Percentiles rank a stretch among this genome's conserved stretches.
These are phyloP conservation scores for Wallacemonas sp. DNA, from an alignment of 208 protist species.

Conservation along the genomic window DNA sequence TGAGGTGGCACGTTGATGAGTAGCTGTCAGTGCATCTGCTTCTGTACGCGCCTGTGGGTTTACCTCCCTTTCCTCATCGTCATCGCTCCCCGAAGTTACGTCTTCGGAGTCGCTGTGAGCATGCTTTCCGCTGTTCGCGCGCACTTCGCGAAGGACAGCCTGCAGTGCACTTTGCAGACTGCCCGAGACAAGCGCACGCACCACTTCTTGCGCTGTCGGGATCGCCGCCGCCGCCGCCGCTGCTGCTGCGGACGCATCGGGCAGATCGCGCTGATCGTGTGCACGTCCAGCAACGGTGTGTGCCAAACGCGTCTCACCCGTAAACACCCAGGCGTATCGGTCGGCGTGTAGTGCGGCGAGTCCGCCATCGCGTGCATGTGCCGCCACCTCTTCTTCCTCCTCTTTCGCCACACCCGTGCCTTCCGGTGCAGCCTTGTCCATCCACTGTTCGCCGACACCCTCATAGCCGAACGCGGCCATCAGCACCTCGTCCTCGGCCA, in stretches of 20 bases:
- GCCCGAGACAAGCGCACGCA: constrained; percentile 30
- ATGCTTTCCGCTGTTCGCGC: not conserved
- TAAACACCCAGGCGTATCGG: constrained; percentile 1
- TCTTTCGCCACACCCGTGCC: constrained; percentile 9
- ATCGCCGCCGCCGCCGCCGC: constrained; percentile 7
- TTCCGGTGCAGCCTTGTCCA: no score
- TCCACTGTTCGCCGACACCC: not conserved
- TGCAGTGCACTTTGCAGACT: constrained; percentile 30
- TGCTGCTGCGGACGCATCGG: constrained; percentile 22
- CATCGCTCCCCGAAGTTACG: constrained; percentile 14
- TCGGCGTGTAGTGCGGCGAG: not conserved
- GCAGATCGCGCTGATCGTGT: no score
- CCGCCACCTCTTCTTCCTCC: constrained; percentile 1
- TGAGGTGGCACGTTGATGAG: not conserved
- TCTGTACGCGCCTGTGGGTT: not conserved
- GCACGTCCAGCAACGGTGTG: no score
- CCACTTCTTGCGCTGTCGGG: constrained; percentile 23
- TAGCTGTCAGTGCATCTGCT: no score
- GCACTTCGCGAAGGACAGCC: constrained; percentile 35
- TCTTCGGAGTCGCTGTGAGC: constrained; percentile 7
- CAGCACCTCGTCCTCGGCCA: not conserved
- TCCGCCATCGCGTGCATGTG: not conserved
- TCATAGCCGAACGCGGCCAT: constrained; percentile 3
- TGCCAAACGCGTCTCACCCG: no score
- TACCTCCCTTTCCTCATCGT: not conserved